phyloP scores from a whole-genome alignment of 2,329 filamentous ascomycete genomes.

The Xylariales sp. region DNA sequence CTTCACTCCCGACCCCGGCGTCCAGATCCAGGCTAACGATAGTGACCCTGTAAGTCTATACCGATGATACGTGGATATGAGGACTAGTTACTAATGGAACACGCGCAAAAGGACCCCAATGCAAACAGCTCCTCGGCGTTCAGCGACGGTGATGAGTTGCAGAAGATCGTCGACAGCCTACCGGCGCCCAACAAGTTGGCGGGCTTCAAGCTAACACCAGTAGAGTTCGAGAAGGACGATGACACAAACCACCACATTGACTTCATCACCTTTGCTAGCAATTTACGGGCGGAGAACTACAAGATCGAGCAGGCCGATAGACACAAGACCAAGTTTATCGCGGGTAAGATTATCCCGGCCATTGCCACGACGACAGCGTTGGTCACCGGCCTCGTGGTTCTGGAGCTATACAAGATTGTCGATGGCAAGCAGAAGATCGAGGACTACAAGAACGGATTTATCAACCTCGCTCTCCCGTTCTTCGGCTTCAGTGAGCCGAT shows the following conservation, averaged over 20 bases:
- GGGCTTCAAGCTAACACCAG: slow-evolving; percentile 88
- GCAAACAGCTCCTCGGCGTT: slow-evolving; percentile 75
- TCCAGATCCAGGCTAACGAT: slow-evolving; percentile 97
- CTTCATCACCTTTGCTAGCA: slow-evolving; percentile 97
- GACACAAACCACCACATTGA: slow-evolving; percentile 98
- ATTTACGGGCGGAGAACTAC: slow-evolving; percentile 97
- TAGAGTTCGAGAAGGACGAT: slow-evolving; percentile 99
- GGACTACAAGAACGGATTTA: slow-evolving; percentile 99
- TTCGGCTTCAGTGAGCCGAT: slow-evolving; percentile 99
- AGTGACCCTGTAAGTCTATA: slow-evolving; percentile 77
- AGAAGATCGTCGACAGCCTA: slow-evolving; percentile 76
- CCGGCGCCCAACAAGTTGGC: slow-evolving; percentile 83
- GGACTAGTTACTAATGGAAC: slow-evolving; percentile 23
- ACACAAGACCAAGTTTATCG: slow-evolving; percentile 99
- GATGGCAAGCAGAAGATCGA: slow-evolving; percentile 97
- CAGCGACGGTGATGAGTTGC: slow-evolving; percentile 80
- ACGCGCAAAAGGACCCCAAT: slow-evolving; percentile 76
- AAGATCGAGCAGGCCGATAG: slow-evolving; percentile 92
- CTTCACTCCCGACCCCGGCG: slow-evolving; percentile 87
- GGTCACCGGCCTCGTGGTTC: slow-evolving; percentile 90
- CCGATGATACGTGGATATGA: not conserved
- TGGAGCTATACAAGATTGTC: slow-evolving; percentile 96
- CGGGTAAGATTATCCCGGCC: slow-evolving; percentile 98
- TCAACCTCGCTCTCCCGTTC: slow-evolving; percentile 96
- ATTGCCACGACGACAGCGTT: slow-evolving; percentile 97